phyloP scores from a whole-genome alignment of 2,329 filamentous ascomycete genomes.

The Diaporthe caulivora region DNA sequence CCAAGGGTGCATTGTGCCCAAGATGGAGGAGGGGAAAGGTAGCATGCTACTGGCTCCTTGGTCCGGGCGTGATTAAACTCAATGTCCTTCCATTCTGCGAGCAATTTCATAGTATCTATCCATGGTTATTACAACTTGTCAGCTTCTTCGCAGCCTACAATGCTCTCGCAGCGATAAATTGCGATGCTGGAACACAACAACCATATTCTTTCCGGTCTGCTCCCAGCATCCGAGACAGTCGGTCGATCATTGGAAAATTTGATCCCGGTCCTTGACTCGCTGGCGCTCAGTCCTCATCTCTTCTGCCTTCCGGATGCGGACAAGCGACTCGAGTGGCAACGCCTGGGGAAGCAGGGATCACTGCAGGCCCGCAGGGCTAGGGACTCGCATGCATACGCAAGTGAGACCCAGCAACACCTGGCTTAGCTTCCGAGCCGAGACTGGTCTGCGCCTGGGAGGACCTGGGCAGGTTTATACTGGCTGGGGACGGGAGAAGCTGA shows the following conservation, averaged over 20 bases:
- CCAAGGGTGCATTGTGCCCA: not conserved
- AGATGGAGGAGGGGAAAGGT: not conserved
- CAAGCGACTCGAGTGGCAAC: constrained; percentile 28
- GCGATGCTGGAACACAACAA: no score
- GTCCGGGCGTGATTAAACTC: constrained; percentile 6
- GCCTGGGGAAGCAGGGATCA: constrained; percentile 23
- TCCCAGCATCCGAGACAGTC: not conserved
- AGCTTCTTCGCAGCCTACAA: no score
- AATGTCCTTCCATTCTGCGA: not conserved
- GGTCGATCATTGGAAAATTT: constrained; percentile 9
- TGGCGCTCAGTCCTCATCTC: not conserved
- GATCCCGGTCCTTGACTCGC: constrained; percentile 11
- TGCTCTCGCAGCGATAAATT: not conserved
- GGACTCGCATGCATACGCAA: constrained; percentile 8
- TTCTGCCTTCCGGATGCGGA: constrained; percentile 27
- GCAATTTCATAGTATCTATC: not conserved
- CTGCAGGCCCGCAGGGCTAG: constrained; percentile 1
- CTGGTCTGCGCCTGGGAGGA: constrained; percentile 3
- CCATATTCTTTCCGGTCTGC: not conserved
- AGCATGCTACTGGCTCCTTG: not conserved
- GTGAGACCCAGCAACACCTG: not conserved
- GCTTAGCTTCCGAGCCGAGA: constrained; percentile 19
- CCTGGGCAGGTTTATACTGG: not conserved
- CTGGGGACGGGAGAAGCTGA: constrained; percentile 17
- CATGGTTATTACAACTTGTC: not conserved